A percentile compares a stretch with the other conserved stretches of the same genome.
phyloP scores from a whole-genome alignment of 2,329 filamentous ascomycete genomes.

The Colletotrichum sp. region DNA sequence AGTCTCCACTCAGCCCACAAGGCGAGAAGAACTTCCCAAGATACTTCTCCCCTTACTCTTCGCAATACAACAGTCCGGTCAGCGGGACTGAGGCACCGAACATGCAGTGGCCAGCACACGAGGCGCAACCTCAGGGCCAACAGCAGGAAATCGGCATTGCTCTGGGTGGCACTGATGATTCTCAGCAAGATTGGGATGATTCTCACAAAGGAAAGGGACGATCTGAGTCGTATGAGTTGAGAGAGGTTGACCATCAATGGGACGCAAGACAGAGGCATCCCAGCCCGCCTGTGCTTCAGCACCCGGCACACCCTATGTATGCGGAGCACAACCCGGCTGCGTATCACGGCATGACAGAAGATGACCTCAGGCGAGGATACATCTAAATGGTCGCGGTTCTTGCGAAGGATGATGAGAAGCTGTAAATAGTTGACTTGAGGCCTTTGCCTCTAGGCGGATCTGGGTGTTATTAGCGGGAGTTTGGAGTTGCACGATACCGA shows the following conservation, averaged over 20 bases:
- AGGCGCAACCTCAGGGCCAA: neutral
- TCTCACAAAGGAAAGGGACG: slow-evolving; percentile 47
- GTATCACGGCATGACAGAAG: slow-evolving; percentile 23
- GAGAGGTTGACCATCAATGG: slow-evolving; percentile 44
- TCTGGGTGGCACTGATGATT: slow-evolving; percentile 44
- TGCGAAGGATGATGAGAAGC: neutral
- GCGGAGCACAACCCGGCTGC: slow-evolving; percentile 23
- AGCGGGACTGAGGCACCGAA: slow-evolving; percentile 37
- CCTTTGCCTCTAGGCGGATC: neutral
- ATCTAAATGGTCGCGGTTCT: neutral
- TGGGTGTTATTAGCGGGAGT: slow-evolving; percentile 18
- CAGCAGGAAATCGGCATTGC: slow-evolving; percentile 46
- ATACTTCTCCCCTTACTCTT: slow-evolving; percentile 65
- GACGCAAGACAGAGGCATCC: slow-evolving; percentile 24
- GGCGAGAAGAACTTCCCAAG: slow-evolving; percentile 45
- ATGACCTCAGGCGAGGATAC: slow-evolving; percentile 13
- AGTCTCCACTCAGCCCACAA: slow-evolving; percentile 49
- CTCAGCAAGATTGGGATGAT: slow-evolving; percentile 29
- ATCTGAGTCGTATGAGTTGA: slow-evolving; percentile 53
- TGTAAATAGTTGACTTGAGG: neutral
- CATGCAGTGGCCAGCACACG: slow-evolving; percentile 41
- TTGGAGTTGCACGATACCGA: neutral
- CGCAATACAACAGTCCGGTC: slow-evolving; percentile 47
- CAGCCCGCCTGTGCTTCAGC: slow-evolving; percentile 47
- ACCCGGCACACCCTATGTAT: slow-evolving; percentile 43